Evolutionary conservation across 768 basidiomycete genomes (phyloP).

Genomic region (Tulasnella sp.): DNA sequence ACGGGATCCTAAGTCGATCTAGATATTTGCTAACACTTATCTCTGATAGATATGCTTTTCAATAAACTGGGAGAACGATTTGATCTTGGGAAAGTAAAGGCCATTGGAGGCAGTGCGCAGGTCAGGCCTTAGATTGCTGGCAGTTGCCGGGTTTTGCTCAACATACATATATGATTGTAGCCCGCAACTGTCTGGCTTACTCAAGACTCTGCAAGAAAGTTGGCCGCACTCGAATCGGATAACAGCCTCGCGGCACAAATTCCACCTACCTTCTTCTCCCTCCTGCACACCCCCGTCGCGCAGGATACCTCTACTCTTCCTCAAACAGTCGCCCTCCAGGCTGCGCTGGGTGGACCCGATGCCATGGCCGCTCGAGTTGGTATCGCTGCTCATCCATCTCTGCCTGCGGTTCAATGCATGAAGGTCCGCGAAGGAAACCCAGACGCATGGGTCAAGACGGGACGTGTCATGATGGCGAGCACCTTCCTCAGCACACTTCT

Average conservation of each 20-base stretch:
- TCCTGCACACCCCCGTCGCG: slow-evolving; percentile 63
- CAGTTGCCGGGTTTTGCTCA: too few species aligned
- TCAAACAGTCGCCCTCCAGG: slow-evolving; percentile 65
- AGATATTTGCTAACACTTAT: slow-evolving; percentile 13
- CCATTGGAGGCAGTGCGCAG: slow-evolving; percentile 71
- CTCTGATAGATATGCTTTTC: slow-evolving; percentile 55
- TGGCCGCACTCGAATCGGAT: slow-evolving; percentile 63
- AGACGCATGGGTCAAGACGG: slow-evolving; percentile 71
- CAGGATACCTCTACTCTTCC: slow-evolving; percentile 75
- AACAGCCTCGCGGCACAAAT: slow-evolving; percentile 62
- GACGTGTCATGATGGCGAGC: slow-evolving; percentile 65
- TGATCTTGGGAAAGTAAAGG: slow-evolving; percentile 60
- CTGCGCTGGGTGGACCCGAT: slow-evolving; percentile 67
- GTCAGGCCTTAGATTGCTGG: slow-evolving; percentile 29
- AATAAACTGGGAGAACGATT: slow-evolving; percentile 62
- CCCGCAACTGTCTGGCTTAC: slow-evolving; percentile 85
- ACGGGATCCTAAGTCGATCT: too few species aligned
- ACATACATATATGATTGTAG: slow-evolving; percentile 24
- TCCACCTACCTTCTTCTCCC: slow-evolving; percentile 51
- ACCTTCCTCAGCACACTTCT: slow-evolving; percentile 48
- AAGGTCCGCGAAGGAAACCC: slow-evolving; percentile 71
- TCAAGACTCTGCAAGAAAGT: slow-evolving; percentile 58
- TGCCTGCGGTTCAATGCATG: slow-evolving; percentile 64
- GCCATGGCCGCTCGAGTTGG: slow-evolving; percentile 68
- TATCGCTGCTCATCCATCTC: slow-evolving; percentile 56